Evolutionary conservation across 345 rosid species (phyloP), one percentile per base, ranked within the genome.

Genomic region (Linum trigynum): DNA sequence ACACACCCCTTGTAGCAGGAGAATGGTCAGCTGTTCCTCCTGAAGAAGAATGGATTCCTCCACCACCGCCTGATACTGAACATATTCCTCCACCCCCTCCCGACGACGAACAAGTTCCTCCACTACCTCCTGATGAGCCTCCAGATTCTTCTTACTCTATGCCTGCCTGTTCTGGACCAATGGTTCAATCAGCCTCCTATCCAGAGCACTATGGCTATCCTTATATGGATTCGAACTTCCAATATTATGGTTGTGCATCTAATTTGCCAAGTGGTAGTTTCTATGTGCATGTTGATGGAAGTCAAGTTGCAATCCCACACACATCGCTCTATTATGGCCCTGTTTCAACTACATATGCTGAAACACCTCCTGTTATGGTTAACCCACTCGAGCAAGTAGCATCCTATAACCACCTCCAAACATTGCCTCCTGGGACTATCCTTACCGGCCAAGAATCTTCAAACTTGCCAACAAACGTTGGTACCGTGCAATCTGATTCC

Each of bases 41-140:
- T 5, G 82, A 85, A 45, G 92, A 90, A 59, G 96, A 90, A 72
- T 88, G 97, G 96, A 77, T 90, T 76, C 99, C 97, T 5, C 96
- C 97, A 38, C 91, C 86, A 1, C 99, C 99, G 0, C 86, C 95
- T 71, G 97, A 90, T 68, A 78, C 71, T 71, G 92, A 92, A 59
- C 81, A 70, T 69, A 76, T 80, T 71, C 98, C 94, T 58, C 98
- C 94, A 38, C 98, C 91, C 3, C 97, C 97, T 69, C 95, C 91
- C 43, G 86, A 86, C 55, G 70, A 64, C 68, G 86, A 76, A 32
- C 83, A 71, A 50, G 64, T 64, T 68, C 86, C 81, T 72, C 80
- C 82, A 63, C 81, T 78, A 35, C 77, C 86, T 23, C 81, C 88
- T 7, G 86, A 84, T 65, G 96, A 88, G 60, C 83, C 83, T 50